Evolutionary conservation across 129 eudicot genomes (phyloP), one percentile per base, ranked within the genome.

Genomic region (Chrysanthemum seticuspe): DNA sequence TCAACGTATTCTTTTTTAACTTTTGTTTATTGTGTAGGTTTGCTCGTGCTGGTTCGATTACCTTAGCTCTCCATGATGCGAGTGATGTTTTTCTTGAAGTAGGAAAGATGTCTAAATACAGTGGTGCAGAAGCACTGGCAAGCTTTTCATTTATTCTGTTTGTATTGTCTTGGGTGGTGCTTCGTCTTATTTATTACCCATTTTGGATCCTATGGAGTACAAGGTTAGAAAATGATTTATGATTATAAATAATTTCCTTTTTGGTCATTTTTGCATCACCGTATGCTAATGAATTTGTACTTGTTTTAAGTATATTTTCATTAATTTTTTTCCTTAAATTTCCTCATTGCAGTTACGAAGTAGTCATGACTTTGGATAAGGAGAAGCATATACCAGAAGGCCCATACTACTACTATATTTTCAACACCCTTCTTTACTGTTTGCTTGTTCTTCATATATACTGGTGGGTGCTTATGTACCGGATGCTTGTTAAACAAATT

Each of bases 121-220:
- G 96, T 65, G 92, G 90, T 2, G 90, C 90, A 0, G 97, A 91
- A 82, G 81, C 90, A 67, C 74, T 88, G 76, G 97, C 97, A 47
- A 91, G 97, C 74, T 82, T 91, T 80, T 84, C 97, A 57, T 91
- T 91, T 78, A 76, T 91, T 70, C 81, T 91, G 50, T 91, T 91
- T 66, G 97, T 91, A 49, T 67, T 91, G 50, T 91, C 97, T n/a
- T 91, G 97, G 97, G 68, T 91, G 65, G 10, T 88, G 44, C 97
- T 91, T 86, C 97, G 97, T 73, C 92, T 91, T 65, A 84, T 87
- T 65, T 91, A 82, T 82, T 91, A 85, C 48, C 97, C 97, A 44
- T 91, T 91, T 65, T 91, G 97, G 97, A 74, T 91, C 74, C 83
- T 91, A 10, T 91, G 97, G 97, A 91, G 97, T 76, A 91, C 97